These are phyloP conservation scores for Wickerhamomyces sp. DNA, from an alignment of 1,139 yeast genomes.

Conservation along the genomic window DNA sequence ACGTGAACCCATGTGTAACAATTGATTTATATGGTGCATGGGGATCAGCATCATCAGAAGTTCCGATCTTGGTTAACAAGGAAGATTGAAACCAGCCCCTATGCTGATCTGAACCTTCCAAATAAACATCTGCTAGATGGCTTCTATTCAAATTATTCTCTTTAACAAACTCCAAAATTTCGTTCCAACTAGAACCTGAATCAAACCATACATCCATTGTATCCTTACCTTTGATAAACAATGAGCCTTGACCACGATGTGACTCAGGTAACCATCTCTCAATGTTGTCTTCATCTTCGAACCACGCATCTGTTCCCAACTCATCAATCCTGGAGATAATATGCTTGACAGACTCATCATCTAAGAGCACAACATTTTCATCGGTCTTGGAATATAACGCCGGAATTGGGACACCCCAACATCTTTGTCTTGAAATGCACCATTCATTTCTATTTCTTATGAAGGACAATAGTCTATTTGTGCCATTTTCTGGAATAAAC, in stretches of 20 bases:
- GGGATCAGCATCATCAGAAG: conserved; percentile 22
- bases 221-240: conserved; percentile 66
- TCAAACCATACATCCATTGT: conserved; percentile 99
- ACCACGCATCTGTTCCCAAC: conserved; percentile 76
- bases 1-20: conserved; percentile 89
- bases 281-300: conserved; percentile 48
- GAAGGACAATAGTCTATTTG: conserved; percentile 66
- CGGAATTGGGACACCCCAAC: conserved; percentile 99
- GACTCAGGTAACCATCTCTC: conserved; percentile 69
- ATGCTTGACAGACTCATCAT: conserved; percentile 45
- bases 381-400: conserved; percentile 56
- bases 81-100: conserved; percentile 99
- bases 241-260: conserved; percentile 33
- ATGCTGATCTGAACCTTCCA: conserved; percentile 97
- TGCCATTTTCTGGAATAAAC: conserved; percentile 73
- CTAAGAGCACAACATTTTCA: conserved; percentile 56
- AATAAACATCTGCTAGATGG: conserved; percentile 66
- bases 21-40: conserved; percentile 71
- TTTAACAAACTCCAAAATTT: conserved; percentile 40
- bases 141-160: conserved; percentile 26
- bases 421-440: conserved; percentile 95
- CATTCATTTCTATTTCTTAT: conserved; percentile 81
- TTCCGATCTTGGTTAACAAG: conserved; percentile 68
- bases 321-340: conserved; percentile 50
- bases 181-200: conserved; percentile 91